Conservation (phyloP, 176 grass and related monocot genomes). For the Aegilops sharonensis region DNA sequence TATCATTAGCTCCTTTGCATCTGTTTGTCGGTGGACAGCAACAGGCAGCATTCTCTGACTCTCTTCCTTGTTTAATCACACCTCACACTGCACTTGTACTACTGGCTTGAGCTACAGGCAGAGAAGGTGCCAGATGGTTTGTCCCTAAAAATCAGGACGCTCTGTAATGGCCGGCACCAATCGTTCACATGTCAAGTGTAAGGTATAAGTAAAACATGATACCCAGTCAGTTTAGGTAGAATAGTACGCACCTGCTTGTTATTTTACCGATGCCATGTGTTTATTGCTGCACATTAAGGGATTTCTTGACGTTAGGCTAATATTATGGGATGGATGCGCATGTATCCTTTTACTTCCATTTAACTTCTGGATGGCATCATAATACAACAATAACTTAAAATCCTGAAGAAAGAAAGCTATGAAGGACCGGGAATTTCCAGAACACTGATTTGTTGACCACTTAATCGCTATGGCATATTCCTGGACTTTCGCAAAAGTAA, state of each 20-base stretch:
- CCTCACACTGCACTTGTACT: neutral
- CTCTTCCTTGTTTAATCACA: neutral
- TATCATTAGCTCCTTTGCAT: neutral
- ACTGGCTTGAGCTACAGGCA: neutral
- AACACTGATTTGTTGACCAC: no score
- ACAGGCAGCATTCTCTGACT: neutral
- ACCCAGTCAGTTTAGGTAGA: neutral
- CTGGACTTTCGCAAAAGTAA: no score
- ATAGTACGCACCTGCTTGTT: neutral
- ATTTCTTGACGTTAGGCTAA: neutral
- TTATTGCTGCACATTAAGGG: neutral
- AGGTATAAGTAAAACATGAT: neutral
- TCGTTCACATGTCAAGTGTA: no score
- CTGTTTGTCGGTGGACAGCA: neutral
- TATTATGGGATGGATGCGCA: neutral
- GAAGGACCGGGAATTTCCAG: no score
- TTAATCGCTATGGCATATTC: no score
- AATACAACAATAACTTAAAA: no score
- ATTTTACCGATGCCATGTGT: neutral
- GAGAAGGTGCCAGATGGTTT: neutral
- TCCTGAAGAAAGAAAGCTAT: no score
- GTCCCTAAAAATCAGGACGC: neutral
- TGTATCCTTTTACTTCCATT: no score
- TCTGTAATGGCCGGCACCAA: no score
- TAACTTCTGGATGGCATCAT: no score